Evolutionary conservation across 139 green algal species (phyloP), one percentile per base, ranked within the genome.

Genomic region (Chlamydomonas eustigma): DNA sequence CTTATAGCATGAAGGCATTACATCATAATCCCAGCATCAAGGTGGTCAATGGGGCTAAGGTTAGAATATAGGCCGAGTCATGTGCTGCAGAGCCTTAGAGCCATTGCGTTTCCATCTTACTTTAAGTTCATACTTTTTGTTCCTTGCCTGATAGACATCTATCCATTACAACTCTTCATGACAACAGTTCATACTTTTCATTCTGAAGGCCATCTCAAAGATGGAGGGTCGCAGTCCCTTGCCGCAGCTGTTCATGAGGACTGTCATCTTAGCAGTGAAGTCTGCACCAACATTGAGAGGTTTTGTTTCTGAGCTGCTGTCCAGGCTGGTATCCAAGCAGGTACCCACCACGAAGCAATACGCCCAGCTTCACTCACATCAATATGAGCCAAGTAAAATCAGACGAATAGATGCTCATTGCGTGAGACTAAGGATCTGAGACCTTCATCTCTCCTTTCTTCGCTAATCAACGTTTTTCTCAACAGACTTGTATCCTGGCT

Each of bases 221-320:
- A 82, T 89, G 72, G 85, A 89, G 79, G 50, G 37, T 4, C 64
- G 68, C 50, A 75, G 28, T n/a, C 85, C 83, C 35, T 81, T 91
- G 71, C 88, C 88, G 0, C 74, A 76, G 18, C 85, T 93, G 76
- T 91, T 92, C 78, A 92, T 93, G 88, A 79, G 88, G 37, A 90
- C 83, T 1, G 80, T 90, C 1, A 92, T 95, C 52, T 84, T 85
- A 68, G 87, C 85, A 3, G 52, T 91, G 18, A 79, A 79, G 32
- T 81, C 80, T 0, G 80, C 79, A 2, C 91, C 89, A 5, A 71
- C 71, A 4, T 80, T 95, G 22, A 81, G 75, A 0, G 28, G 35
- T 31, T 89, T 86, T 64, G 74, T 95, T 28, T 58, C 88, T 6
- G 82, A 90, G 12, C 76, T 94, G 35, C 78, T 95, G n/a, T 72